A percentile compares a stretch with the other conserved stretches of the same genome.
These are phyloP conservation scores for Claviceps paspali DNA, from an alignment of 2,329 filamentous ascomycete genomes.

Conservation along the genomic window DNA sequence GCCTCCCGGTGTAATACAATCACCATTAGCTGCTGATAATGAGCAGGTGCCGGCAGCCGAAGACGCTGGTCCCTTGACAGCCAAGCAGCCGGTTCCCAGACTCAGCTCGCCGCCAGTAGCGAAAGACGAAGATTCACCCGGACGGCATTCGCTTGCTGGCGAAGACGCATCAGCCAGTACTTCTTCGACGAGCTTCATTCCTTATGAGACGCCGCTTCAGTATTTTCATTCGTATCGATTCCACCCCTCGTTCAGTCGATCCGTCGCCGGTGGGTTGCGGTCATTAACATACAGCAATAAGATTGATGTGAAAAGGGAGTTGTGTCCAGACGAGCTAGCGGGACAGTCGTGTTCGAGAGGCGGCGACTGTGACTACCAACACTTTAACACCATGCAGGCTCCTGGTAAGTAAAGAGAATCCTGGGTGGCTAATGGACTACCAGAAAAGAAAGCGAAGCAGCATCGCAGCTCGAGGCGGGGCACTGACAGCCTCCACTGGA, in stretches of 20 bases:
- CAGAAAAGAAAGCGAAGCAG: slow-evolving; percentile 6
- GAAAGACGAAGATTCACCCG: background rate
- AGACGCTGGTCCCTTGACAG: background rate
- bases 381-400: slow-evolving; percentile 41
- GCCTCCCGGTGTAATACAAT: slow-evolving; percentile 27
- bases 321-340: slow-evolving; percentile 64
- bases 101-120: background rate
- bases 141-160: background rate
- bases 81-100: background rate
- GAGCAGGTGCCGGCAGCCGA: slow-evolving; percentile 1
- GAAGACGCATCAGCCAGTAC: slow-evolving; percentile 11
- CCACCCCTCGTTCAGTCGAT: slow-evolving; percentile 58
- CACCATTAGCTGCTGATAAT: background rate
- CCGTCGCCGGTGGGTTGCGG: slow-evolving; percentile 61
- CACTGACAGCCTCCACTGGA: slow-evolving; percentile 29
- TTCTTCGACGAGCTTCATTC: slow-evolving; percentile 19
- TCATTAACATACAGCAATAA: slow-evolving; percentile 90
- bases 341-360: slow-evolving; percentile 58
- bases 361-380: slow-evolving; percentile 57
- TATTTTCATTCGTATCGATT: slow-evolving; percentile 82
- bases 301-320: slow-evolving; percentile 57
- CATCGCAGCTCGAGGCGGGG: slow-evolving; percentile 18
- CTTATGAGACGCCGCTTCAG: slow-evolving; percentile 73
- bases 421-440: slow-evolving; percentile 8
- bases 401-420: slow-evolving; percentile 20